These are phyloP conservation scores for Scedosporium aurantiacum DNA, from an alignment of 2,329 filamentous ascomycete genomes.

Conservation along the genomic window DNA sequence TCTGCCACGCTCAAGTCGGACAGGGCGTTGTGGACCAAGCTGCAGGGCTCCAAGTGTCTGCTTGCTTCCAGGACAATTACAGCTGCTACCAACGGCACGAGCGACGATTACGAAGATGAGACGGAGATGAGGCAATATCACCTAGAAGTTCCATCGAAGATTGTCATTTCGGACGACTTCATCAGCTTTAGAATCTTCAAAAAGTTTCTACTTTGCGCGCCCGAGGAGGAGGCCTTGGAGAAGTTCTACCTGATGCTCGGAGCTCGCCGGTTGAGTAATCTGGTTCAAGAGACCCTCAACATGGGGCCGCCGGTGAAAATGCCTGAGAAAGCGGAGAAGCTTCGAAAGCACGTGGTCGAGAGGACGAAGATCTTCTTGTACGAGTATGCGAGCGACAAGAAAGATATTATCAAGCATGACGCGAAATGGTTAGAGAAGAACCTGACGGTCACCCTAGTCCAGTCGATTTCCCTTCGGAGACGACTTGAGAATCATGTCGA, in stretches of 20 bases:
- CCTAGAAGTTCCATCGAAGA: constrained; percentile 58
- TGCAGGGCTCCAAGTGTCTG: constrained; percentile 67
- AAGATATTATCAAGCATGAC: constrained; percentile 75
- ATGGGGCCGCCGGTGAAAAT: constrained; percentile 58
- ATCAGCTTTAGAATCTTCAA: constrained; percentile 85
- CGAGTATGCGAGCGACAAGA: constrained; percentile 57
- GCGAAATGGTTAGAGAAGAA: constrained; percentile 84
- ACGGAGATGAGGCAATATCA: constrained; percentile 65
- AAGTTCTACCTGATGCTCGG: constrained; percentile 76
- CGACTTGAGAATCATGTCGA: constrained; percentile 58
- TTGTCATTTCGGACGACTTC: constrained; percentile 79
- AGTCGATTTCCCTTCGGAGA: constrained; percentile 64
- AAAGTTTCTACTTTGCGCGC: constrained; percentile 70
- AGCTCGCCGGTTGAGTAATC: constrained; percentile 60
- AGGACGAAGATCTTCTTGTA: constrained; percentile 83
- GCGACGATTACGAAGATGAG: constrained; percentile 39
- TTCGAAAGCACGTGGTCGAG: constrained; percentile 77
- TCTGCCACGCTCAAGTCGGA: constrained; percentile 61
- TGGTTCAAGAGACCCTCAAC: constrained; percentile 67
- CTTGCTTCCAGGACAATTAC: constrained; percentile 55
- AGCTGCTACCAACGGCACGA: not conserved
- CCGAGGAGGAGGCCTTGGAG: constrained; percentile 80
- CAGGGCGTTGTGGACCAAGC: constrained; percentile 62
- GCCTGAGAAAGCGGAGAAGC: constrained; percentile 54
- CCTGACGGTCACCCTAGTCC: constrained; percentile 65